Evolutionary conservation across 768 basidiomycete species (phyloP).

Genomic region (Symmetrospora coprosmae): DNA sequence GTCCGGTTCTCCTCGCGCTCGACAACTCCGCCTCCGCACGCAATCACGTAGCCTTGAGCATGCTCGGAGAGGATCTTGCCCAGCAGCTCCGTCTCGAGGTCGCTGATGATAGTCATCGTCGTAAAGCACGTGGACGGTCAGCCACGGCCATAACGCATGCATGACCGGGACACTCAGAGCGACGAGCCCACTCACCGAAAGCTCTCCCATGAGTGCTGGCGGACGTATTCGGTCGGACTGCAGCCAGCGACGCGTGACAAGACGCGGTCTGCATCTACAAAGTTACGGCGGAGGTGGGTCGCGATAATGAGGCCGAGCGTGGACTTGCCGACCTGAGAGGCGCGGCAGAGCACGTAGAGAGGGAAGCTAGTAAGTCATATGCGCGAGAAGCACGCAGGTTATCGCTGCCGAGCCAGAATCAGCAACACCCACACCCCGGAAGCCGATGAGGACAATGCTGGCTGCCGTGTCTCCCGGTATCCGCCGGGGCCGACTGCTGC

Average conservation of each 20-base stretch:
- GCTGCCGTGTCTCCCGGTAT: slow-evolving; percentile 28
- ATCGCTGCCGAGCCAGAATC: neutral
- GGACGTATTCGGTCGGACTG: slow-evolving; percentile 47
- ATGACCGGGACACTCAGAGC: neutral
- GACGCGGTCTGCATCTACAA: slow-evolving; percentile 68
- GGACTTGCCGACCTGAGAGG: slow-evolving; percentile 56
- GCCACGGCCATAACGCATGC: slow-evolving; percentile 27
- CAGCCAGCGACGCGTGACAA: slow-evolving; percentile 47
- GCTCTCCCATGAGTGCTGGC: slow-evolving; percentile 1
- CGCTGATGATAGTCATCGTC: slow-evolving; percentile 47
- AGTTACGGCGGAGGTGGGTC: slow-evolving; percentile 52
- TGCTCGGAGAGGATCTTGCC: slow-evolving; percentile 50
- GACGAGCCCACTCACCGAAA: slow-evolving; percentile 1
- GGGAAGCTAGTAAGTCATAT: neutral
- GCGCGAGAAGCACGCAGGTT: neutral
- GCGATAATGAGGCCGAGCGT: slow-evolving; percentile 69
- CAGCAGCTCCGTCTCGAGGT: slow-evolving; percentile 56
- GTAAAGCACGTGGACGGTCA: slow-evolving; percentile 75
- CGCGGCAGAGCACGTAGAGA: too few relatives aligned
- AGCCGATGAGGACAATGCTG: slow-evolving; percentile 57
- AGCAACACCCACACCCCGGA: neutral
- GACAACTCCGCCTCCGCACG: slow-evolving; percentile 89
- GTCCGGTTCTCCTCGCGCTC: slow-evolving; percentile 64
- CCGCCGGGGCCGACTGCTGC: neutral
- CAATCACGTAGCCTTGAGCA: slow-evolving; percentile 55